A percentile compares a stretch with the other conserved stretches of the same genome.
These are phyloP conservation scores for Chaetothyriales sp. DNA, from an alignment of 2,329 filamentous ascomycete species.

Conservation along the genomic window DNA sequence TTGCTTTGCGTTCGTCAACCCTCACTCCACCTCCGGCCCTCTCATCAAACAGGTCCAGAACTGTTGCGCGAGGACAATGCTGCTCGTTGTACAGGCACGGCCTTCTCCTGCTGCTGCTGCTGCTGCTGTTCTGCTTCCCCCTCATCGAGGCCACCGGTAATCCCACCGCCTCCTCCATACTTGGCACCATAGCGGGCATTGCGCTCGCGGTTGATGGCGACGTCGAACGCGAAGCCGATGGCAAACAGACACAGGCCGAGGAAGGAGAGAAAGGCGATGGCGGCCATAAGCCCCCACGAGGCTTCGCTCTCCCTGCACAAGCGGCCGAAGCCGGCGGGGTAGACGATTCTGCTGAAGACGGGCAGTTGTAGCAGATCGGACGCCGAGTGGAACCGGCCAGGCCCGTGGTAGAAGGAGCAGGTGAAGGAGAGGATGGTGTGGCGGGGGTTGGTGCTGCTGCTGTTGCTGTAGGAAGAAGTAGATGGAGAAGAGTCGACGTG, in stretches of 20 bases:
- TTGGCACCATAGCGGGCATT: background rate
- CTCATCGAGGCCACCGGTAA: background rate
- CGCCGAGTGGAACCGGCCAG: slow-evolving; percentile 10
- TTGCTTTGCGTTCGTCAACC: background rate
- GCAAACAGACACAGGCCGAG: slow-evolving; percentile 20
- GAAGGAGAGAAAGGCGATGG: slow-evolving; percentile 19
- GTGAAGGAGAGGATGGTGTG: slow-evolving; percentile 17
- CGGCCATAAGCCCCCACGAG: slow-evolving; percentile 24
- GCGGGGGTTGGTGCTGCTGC: slow-evolving; percentile 2
- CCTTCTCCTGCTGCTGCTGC: background rate
- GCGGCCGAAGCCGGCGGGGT: slow-evolving; percentile 24
- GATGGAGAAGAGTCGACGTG: background rate
- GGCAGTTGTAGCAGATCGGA: slow-evolving; percentile 10
- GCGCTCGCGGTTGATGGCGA: background rate
- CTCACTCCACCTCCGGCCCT: background rate
- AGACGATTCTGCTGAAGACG: slow-evolving; percentile 8
- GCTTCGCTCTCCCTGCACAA: slow-evolving; percentile 26
- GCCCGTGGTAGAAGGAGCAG: slow-evolving; percentile 13
- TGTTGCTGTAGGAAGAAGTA: no score
- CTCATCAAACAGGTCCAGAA: background rate
- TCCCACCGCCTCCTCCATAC: background rate
- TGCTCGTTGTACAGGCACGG: background rate
- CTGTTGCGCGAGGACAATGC: background rate
- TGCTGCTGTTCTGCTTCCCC: background rate
- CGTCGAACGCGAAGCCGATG: slow-evolving; percentile 1